Percentiles rank a stretch among this genome's conserved stretches.
phyloP scores from a whole-genome alignment of 192 early-diverging fungal species.

The Backusella westeae region DNA sequence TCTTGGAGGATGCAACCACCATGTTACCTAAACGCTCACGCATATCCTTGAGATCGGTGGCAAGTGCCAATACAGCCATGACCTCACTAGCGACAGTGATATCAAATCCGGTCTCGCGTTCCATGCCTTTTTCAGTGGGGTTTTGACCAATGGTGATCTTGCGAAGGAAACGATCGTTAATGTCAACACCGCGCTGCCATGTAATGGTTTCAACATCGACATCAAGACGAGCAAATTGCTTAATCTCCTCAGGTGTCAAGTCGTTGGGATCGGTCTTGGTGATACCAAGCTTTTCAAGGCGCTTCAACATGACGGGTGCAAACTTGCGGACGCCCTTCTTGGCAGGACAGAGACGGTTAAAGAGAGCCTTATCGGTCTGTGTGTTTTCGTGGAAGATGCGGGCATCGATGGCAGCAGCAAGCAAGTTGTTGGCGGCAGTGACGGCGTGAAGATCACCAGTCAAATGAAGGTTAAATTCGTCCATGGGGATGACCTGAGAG shows the following conservation, averaged over 20 bases:
- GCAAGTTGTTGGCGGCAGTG: constrained; percentile 94
- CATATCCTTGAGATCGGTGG: constrained; percentile 91
- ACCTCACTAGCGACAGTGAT: constrained; percentile 98
- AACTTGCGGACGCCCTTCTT: constrained; percentile 86
- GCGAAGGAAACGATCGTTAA: constrained; percentile 95
- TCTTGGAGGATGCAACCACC: constrained; percentile 87
- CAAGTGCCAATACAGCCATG: constrained; percentile 96
- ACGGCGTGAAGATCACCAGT: constrained; percentile 99
- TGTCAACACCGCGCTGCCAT: constrained; percentile 96
- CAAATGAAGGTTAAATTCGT: constrained; percentile 98
- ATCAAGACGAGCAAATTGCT: constrained; percentile 84
- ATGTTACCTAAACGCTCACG: constrained; percentile 88
- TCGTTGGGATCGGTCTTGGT: constrained; percentile 73
- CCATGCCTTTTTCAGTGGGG: constrained; percentile 82
- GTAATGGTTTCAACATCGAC: constrained; percentile 94
- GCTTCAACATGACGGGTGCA: constrained; percentile 81
- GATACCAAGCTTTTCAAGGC: constrained; percentile 82
- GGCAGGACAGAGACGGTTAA: constrained; percentile 83
- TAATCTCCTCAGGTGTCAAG: constrained; percentile 76
- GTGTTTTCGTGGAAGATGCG: constrained; percentile 97
- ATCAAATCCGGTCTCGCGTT: constrained; percentile 93
- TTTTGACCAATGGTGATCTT: constrained; percentile 88
- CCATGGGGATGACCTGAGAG: constrained; percentile 99
- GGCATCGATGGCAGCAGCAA: constrained; percentile 97
- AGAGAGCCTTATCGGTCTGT: constrained; percentile 72